Evolutionary conservation across 805 yeast species (phyloP), one percentile per base, ranked within the genome.

Genomic region (Ogataea chonburiensis): DNA sequence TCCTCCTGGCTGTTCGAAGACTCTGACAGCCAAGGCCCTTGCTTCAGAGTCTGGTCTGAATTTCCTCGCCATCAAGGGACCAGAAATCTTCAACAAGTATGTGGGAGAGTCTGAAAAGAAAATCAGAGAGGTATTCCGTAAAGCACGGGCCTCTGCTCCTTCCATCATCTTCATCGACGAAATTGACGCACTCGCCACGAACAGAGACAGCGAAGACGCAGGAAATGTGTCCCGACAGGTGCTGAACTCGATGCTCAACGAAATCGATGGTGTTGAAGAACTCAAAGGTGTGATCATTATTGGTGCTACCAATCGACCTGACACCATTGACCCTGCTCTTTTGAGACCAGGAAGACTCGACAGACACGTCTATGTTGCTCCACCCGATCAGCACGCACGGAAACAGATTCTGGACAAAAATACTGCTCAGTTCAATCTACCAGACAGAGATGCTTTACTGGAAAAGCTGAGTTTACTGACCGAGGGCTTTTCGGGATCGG

Each of bases 1-100:
- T 0, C 99, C 99, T 1, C 98, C 98, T 0, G 98, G 98, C 11
- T 91, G 98, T 65, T 89, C 97, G 8, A 91, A 91, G 53, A 91
- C 98, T 0, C 63, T 91, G 43, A 86, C 95, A 0, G 98, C 97
- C 2, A 91, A 91, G 55, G 97, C 97, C 0, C 64, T 91, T 19
- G 98, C 98, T 0, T 85, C 96, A 0, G 98, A 91, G 61, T 83
- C 96, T 2, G 97, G 97, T 0, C 73, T 91, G 32, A 91, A 91
- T 52, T 91, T 91, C 59, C 60, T 91, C 34, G 96, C 98, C 0
- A 96, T 91, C 6, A 93, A 93, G 59, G 98, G 98, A 2, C 98
- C 98, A 0, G 98, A 93, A 58, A 65, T 93, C 28, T 70, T 91
- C 50, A 91, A 93, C 58, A 91, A 91, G 60, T 91, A 87, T 53